phyloP scores from a whole-genome alignment of 805 yeast species.

The Ogataea methylovora region DNA sequence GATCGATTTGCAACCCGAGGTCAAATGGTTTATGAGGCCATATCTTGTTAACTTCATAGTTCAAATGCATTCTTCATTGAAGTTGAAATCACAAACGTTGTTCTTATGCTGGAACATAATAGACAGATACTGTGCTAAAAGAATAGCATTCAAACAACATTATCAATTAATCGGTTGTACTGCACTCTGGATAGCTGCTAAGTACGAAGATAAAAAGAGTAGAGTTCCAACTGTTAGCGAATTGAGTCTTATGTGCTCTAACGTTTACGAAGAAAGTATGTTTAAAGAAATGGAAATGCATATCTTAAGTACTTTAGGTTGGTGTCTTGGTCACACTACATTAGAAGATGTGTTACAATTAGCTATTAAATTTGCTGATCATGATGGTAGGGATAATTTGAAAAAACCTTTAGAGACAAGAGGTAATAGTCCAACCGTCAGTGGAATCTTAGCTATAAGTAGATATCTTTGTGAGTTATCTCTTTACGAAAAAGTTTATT shows the following conservation, averaged over 20 bases:
- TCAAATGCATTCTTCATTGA: constrained; percentile 54
- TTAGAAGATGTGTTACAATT: constrained; percentile 45
- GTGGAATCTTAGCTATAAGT: constrained; percentile 48
- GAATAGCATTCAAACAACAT: constrained; percentile 80
- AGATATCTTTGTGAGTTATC: constrained; percentile 50
- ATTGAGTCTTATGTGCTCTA: constrained; percentile 47
- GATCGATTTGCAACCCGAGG: constrained; percentile 84
- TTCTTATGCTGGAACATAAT: constrained; percentile 67
- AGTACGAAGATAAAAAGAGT: constrained; percentile 56
- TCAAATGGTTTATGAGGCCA: constrained; percentile 65
- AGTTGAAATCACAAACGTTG: constrained; percentile 58
- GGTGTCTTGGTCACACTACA: constrained; percentile 37
- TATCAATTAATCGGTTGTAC: constrained; percentile 88
- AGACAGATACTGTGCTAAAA: constrained; percentile 84
- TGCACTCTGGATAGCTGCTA: constrained; percentile 88
- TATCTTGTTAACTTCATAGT: constrained; percentile 73
- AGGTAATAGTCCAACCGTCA: constrained; percentile 28
- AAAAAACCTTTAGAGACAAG: constrained; percentile 17
- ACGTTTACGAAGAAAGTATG: constrained; percentile 44
- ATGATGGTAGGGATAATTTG: constrained; percentile 21
- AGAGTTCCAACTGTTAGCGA: constrained; percentile 51
- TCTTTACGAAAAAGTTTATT: constrained; percentile 38
- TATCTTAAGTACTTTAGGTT: constrained; percentile 30
- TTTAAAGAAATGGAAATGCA: constrained; percentile 41
- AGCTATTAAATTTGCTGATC: constrained; percentile 27